Base-by-base conservation (phyloP, 352 stramenopile genomes). In the Pythium plurisporium region DNA sequence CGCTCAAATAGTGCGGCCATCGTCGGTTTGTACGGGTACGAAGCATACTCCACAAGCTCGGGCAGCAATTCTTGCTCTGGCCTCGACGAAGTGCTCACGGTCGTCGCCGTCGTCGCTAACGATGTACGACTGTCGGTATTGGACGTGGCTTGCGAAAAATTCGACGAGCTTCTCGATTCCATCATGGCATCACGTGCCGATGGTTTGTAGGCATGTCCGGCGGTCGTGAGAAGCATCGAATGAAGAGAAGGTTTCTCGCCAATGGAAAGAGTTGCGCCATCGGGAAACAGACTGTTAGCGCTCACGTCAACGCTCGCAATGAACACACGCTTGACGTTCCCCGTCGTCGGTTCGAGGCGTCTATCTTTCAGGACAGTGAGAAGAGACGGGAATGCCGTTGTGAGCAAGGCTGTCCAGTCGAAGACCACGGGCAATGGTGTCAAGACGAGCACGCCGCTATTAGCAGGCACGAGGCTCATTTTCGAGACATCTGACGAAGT, bases 351-450 rank as follows among this genome's bases (percentile, higher is more conserved):
- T 14, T 62, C 59, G 36, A 80, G 38, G 19, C 54, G 31, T 5
- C 47, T 41, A 38, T 73, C 54, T 19, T 70, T 38, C 1, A 80
- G 48, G 5, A 64, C 31, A 0, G 38, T 29, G 9, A 47, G 23
- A 10, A 81, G 57, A 10, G 61, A 57, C 9, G 72, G 72, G 14
- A 72, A 74, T 4, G 55, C 65, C 2, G 59, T 59, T 12, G 69
- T 59, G n/a, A 88, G 48, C 15, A 88, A 41, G 5, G 79, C 54
- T 2, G n/a, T 47, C 79, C 79, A 89, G 30, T 56, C 59, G 30
- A 71, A 82, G 9, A 65, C 30, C 0, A 27, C 37, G 1, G 58
- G 54, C 17, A 42, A 38, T 30, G 50, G 27, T 3, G 50, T 50
- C 12, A 74, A 17, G 4, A 59, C 57, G 14, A 76, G 23, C 12